Evolutionary conservation across 345 rosid genomes (phyloP).

Genomic region (Eucalyptus cladocalyx): DNA sequence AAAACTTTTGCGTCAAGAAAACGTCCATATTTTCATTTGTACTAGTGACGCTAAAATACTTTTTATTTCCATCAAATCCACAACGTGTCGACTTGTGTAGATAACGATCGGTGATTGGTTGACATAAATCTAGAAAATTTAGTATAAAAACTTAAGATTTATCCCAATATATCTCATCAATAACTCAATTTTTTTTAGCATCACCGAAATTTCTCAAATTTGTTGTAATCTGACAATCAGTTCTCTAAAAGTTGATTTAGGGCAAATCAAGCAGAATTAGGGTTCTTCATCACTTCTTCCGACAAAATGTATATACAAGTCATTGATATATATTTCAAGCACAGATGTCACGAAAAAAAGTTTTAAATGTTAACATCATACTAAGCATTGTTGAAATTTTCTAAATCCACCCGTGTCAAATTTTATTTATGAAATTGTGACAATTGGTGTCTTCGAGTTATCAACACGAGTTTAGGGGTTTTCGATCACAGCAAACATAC

Average conservation of each 20-base stretch:
- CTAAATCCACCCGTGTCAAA: background rate
- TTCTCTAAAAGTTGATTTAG: background rate
- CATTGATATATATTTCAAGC: background rate
- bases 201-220: background rate
- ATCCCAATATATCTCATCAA: background rate
- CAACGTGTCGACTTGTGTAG: background rate
- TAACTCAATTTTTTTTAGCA: background rate
- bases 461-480: background rate
- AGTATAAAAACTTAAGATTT: background rate
- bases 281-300: background rate
- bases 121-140: background rate
- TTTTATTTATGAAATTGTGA: background rate
- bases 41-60: background rate
- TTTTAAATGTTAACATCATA: too few relatives aligned
- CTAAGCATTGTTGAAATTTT: background rate
- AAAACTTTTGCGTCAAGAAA: background rate
- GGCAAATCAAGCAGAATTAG: background rate
- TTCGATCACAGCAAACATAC: accelerated
- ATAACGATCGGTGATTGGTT: background rate
- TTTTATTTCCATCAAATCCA: background rate
- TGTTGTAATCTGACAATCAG: accelerated
- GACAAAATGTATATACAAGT: background rate
- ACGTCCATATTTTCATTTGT: background rate
- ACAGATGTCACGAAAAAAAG: accelerated
- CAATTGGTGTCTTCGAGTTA: background rate